phyloP scores from a whole-genome alignment of 108 stramenopile species.

The Cyclotella sp. region DNA sequence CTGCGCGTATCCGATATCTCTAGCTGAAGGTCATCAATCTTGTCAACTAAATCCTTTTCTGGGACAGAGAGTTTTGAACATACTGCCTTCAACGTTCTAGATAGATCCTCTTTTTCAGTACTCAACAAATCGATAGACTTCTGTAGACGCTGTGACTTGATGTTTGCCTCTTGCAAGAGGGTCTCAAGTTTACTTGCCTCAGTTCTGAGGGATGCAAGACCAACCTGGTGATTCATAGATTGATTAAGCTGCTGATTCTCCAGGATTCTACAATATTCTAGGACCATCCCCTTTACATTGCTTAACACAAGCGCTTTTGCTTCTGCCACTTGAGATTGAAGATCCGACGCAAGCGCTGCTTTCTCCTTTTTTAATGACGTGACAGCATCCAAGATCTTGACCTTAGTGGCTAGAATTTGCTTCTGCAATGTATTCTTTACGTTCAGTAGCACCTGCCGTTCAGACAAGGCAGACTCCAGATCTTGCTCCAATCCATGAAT shows the following conservation, averaged over 20 bases:
- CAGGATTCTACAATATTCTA: constrained; percentile 16
- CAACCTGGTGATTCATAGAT: constrained; percentile 36
- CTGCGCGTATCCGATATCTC: constrained; percentile 28
- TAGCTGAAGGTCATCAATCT: constrained; percentile 30
- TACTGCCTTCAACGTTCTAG: constrained; percentile 7
- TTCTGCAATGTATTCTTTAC: constrained; percentile 11
- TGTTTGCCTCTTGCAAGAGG: constrained; percentile 23
- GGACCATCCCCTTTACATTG: constrained; percentile 19
- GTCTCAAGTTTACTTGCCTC: constrained; percentile 26
- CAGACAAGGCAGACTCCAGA: constrained; percentile 1
- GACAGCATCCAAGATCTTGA: constrained; percentile 11
- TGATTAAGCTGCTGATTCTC: constrained; percentile 33
- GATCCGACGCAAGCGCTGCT: constrained; percentile 23
- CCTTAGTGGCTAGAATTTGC: constrained; percentile 19
- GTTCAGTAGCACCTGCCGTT: constrained; percentile 2
- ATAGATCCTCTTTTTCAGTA: constrained; percentile 4
- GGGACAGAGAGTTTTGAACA: constrained; percentile 30
- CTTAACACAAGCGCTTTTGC: constrained; percentile 24
- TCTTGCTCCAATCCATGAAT: constrained; percentile 22
- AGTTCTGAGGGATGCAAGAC: constrained; percentile 15
- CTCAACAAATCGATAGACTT: constrained; percentile 11
- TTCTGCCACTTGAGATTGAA: constrained; percentile 21
- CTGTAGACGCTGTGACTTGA: constrained; percentile 25
- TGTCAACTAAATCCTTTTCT: constrained; percentile 31
- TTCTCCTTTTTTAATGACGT: constrained; percentile 30